Base-by-base conservation (phyloP, 2,329 filamentous ascomycete species). In the Calonectria pteridis region DNA sequence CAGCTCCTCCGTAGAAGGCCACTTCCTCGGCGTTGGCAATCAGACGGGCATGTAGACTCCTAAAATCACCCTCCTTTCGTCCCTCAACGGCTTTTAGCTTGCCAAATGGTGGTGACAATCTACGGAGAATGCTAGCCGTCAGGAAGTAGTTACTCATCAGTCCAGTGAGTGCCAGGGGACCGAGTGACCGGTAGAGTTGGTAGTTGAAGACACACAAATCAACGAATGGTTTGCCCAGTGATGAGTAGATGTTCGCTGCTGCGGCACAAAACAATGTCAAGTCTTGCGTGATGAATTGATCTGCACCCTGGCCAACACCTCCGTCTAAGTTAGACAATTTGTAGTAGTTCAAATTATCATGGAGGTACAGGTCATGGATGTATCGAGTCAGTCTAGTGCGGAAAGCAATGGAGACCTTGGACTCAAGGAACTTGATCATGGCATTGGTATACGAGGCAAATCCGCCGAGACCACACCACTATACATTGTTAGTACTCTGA, bases 121-220 rank as follows among this genome's bases (percentile, higher is more conserved):
- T 93, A 69, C 96, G 92, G 7, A 99, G 89, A 67, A 98, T 93
- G 76, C 95, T 97, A 3, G 97, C 97, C 0, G 97, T 99, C 65
- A 97, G 87, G 85, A 98, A 95, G 84, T 99, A 99, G 82, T 98
- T 98, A 82, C 94, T 94, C 78, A 98, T 86, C 35, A 99, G 90
- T 1, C 95, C 96, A 6, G 93, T 94, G 71, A 98, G 87, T 0
- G 97, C 97, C 23, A 98, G 85, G 1, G 96, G 96, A 0, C 97
- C 97, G 0, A 99, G 89, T 0, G 96, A 98, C 43, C 93, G 93
- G 84, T 98, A 98, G 0, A 99, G 91, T 84, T 99, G 97, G 84
- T 98, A 99, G 85, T 98, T 99, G 88, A 99, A 99, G 59, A 98
- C 97, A 78, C 96, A 94, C 2, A 99, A 89, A 83, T 99, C 97